These are phyloP conservation scores for Cydonia oblonga DNA, from an alignment of 331 rosid genomes.

Conservation along the genomic window DNA sequence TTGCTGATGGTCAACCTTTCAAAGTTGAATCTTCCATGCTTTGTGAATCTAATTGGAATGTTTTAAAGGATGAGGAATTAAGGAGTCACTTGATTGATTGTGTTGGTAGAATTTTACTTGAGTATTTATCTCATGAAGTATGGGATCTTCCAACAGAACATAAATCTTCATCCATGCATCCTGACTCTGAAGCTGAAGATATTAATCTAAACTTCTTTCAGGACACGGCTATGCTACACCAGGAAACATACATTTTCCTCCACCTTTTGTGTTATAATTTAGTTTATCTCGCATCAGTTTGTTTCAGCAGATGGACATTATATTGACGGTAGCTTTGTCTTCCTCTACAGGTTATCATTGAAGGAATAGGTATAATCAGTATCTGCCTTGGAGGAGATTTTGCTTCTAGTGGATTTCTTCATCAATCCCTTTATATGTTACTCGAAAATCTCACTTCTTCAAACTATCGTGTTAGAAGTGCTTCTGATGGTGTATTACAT, in stretches of 20 bases:
- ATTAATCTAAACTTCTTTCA: conserved; percentile 51
- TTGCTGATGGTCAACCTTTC: conserved; percentile 11
- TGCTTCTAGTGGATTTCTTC: conserved; percentile 76
- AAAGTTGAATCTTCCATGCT: conserved; percentile 17
- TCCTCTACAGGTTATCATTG: conserved; percentile 72
- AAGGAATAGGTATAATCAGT: conserved; percentile 76
- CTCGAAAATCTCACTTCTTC: conserved; percentile 81
- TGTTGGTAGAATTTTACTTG: conserved; percentile 72
- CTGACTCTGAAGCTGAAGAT: conserved; percentile 43
- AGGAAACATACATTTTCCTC: conserved; percentile 43
- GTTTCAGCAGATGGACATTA: conserved; percentile 4
- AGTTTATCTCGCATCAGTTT: conserved; percentile 4
- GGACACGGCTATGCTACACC: conserved; percentile 71
- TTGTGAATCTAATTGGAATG: conserved; percentile 48
- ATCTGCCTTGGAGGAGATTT: conserved; percentile 76
- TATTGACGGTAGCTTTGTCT: conserved; percentile 20
- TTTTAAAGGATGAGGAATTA: conserved; percentile 35
- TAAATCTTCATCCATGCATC: conserved; percentile 23
- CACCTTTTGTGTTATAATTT: conserved; percentile 13
- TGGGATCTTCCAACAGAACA: conserved; percentile 70
- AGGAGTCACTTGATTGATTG: conserved; percentile 60
- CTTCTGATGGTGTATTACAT: conserved; percentile 67
- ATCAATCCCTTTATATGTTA: conserved; percentile 81
- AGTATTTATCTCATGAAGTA: conserved; percentile 74
- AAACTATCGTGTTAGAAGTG: conserved; percentile 54